A percentile compares a stretch with the other conserved stretches of the same genome.
phyloP scores from a whole-genome alignment of 306 rosid species.

The Trifolium fragiferum region DNA sequence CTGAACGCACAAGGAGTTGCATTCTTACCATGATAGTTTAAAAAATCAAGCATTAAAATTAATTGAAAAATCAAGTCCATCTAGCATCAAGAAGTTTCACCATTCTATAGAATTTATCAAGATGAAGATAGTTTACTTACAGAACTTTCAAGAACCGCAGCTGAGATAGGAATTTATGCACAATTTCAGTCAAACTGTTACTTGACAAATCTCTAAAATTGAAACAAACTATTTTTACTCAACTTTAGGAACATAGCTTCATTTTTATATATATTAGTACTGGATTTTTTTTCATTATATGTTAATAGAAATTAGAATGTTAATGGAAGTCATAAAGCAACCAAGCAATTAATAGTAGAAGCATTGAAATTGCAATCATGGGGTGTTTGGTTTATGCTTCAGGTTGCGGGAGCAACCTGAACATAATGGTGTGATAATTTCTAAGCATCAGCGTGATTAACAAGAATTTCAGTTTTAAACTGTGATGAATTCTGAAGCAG shows the following conservation, averaged over 20 bases:
- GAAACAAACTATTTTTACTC: conserved; percentile 9
- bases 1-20: conserved; percentile 33
- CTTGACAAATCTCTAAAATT: conserved; percentile 49
- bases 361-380: too few species aligned
- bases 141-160: conserved; percentile 41
- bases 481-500: too few species aligned
- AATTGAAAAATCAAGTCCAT: neutral
- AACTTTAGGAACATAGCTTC: neutral
- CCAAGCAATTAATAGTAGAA: too few species aligned
- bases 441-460: too few species aligned
- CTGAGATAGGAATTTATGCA: conserved; percentile 43
- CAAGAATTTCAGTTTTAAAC: too few species aligned
- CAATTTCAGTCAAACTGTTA: conserved; percentile 41
- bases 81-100: neutral
- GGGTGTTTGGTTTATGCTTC: too few species aligned
- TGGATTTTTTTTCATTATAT: too few species aligned
- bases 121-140: conserved; percentile 39
- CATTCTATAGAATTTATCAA: conserved; percentile 3
- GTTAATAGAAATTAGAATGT: too few species aligned
- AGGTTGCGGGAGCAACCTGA: too few species aligned
- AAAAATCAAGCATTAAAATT: neutral
- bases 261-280: too few species aligned
- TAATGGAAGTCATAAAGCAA: too few species aligned
- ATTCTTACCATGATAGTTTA: conserved; percentile 45
- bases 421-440: too few species aligned